Base-by-base conservation (phyloP, 768 basidiomycete species). In the Termitomyces sp. region DNA sequence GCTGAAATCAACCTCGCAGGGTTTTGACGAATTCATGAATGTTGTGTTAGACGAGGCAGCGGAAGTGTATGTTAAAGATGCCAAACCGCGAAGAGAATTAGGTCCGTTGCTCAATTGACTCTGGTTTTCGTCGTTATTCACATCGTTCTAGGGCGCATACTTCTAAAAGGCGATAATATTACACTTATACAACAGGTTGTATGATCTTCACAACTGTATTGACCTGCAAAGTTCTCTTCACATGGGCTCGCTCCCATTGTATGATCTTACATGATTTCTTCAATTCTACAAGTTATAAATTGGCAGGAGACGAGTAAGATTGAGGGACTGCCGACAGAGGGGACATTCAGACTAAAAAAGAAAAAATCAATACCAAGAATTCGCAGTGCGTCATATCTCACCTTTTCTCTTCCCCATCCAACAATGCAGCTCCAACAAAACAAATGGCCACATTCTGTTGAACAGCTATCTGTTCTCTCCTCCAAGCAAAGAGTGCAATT, bases 1-100 rank as follows among this genome's bases (percentile, higher is more conserved):
- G 36, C 57, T 61, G 46, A 24, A 36, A 52, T 39, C 9, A 32
- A 33, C n/a, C 20, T 35, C 36, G n/a, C 70, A 98, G 96, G 96
- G 96, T 44, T 99, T 99, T 68, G 96, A 99, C 72, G 96, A 99
- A 74, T 99, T 98, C 77, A 99, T 99, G 96, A 99, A 99, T 71
- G 77, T 99, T 35, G 92, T 98, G 39, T 77, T 99, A 24, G 96
- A 99, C 67, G 92, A 97, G 53, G 94, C 96, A 48, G 84, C 86
- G 55, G 96, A 99, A 74, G 89, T 97, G 12, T 96, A 86, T 70
- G 87, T 95, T 53, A 94, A 94, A 73, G 94, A 93, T 63, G 88
- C 85, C 57, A 92, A 95, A 76, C 91, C 93, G 49, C 81, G 90
- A 68, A 79, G 87, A 75, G 87, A 93, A 63, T 80, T 98, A 44